A percentile compares a stretch with the other conserved stretches of the same genome.
Conservation (phyloP, 805 yeast genomes). For the Sugiyamaella valdiviana region DNA sequence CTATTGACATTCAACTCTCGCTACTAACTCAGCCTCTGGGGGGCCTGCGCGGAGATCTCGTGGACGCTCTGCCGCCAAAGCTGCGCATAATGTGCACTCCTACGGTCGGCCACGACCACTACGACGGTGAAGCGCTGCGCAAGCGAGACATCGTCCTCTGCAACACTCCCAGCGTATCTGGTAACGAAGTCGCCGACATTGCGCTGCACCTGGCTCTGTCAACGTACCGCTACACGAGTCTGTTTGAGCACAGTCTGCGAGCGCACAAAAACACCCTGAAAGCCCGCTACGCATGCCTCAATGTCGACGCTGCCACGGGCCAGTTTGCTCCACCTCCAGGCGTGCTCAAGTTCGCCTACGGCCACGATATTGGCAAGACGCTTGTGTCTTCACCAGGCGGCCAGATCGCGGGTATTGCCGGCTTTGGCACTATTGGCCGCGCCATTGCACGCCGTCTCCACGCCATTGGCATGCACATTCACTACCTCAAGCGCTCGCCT, state of each 20-base stretch:
- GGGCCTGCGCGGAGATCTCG: conserved; percentile 25
- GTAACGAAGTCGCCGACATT: conserved; percentile 67
- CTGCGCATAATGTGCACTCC: conserved; percentile 48
- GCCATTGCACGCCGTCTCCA: conserved; percentile 51
- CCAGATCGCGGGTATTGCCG: conserved; percentile 57
- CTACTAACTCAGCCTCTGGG: conserved; percentile 12
- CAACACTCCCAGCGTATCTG: conserved; percentile 47
- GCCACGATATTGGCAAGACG: conserved; percentile 39
- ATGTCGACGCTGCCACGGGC: conserved; percentile 14
- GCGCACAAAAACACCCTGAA: conserved; percentile 40
- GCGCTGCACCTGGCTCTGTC: conserved; percentile 54
- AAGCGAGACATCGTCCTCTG: conserved; percentile 47
- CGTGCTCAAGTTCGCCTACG: neutral
- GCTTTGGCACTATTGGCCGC: conserved; percentile 72
- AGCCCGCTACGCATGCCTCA: conserved; percentile 34
- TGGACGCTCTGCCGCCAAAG: conserved; percentile 42
- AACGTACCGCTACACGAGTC: conserved; percentile 51
- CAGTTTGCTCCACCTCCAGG: conserved; percentile 1
- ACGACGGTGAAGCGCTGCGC: conserved; percentile 40
- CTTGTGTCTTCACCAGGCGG: conserved; percentile 48
- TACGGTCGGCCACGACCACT: conserved; percentile 56
- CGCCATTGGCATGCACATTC: conserved; percentile 58
- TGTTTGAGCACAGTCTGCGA: conserved; percentile 41
- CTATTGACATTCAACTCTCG: neutral
- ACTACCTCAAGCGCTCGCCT: conserved; percentile 52